These are phyloP conservation scores for Stellera chamaejasme DNA, from an alignment of 345 rosid species.

Conservation along the genomic window DNA sequence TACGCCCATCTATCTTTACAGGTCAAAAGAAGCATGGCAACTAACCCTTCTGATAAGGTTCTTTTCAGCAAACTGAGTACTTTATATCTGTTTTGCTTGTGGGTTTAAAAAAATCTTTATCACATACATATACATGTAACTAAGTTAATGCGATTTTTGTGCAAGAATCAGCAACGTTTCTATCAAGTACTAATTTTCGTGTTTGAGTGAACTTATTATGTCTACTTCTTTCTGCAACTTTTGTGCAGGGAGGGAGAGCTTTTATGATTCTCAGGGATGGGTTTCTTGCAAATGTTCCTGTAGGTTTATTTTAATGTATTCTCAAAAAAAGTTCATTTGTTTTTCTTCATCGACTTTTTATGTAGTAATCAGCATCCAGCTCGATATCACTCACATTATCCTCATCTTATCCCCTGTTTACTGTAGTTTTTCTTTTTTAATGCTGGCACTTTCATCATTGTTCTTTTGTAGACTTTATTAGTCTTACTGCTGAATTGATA, in stretches of 20 bases:
- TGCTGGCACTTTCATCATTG: too few relatives aligned
- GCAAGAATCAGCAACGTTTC: background rate
- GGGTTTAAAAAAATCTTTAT: too few relatives aligned
- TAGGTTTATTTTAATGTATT: slow-evolving; percentile 23
- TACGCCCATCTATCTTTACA: slow-evolving; percentile 21
- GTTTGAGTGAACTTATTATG: too few relatives aligned
- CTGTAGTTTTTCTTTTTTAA: too few relatives aligned
- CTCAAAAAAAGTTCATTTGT: background rate
- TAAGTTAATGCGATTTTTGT: too few relatives aligned
- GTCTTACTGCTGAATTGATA: too few relatives aligned
- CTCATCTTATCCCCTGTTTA: too few relatives aligned
- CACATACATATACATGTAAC: too few relatives aligned
- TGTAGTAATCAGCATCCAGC: slow-evolving; percentile 4
- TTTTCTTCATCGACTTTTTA: slow-evolving; percentile 5
- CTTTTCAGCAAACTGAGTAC: background rate
- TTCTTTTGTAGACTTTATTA: too few relatives aligned
- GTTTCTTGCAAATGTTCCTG: slow-evolving; percentile 89
- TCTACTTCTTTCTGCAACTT: background rate
- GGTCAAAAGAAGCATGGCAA: slow-evolving; percentile 45
- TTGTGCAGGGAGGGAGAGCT: slow-evolving; percentile 58
- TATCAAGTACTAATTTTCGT: background rate
- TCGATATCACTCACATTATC: slow-evolving; percentile 9
- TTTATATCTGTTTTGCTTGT: background rate
- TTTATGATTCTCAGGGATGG: slow-evolving; percentile 53
- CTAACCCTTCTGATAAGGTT: slow-evolving; percentile 43